A percentile compares a stretch with the other conserved stretches of the same genome.
Evolutionary conservation across 129 eudicot genomes (phyloP).

Genomic region (Artemisia tridentata): DNA sequence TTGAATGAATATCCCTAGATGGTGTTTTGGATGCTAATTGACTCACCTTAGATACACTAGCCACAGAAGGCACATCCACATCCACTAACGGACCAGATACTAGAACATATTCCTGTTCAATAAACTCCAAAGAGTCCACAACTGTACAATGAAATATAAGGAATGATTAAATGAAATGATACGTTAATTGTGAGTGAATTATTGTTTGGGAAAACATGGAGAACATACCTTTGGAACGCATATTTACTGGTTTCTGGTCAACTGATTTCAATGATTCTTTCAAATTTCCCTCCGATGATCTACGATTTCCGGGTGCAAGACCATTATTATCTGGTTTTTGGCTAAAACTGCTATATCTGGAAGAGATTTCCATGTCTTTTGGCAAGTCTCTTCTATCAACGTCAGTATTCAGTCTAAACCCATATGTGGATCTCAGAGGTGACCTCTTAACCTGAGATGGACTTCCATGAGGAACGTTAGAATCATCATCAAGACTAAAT

Average conservation of each 20-base stretch:
- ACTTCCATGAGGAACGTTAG: conserved; percentile 60
- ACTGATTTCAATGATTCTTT: conserved; percentile 40
- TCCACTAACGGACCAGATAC: conserved; percentile 73
- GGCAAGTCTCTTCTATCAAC: conserved; percentile 32
- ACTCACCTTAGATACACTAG: conserved; percentile 47
- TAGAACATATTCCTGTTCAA: conserved; percentile 86
- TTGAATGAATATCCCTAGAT: conserved; percentile 35
- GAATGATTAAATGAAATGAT: neutral
- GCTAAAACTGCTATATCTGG: conserved; percentile 35
- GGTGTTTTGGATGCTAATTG: conserved; percentile 41
- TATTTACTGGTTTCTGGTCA: conserved; percentile 43
- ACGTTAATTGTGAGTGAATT: neutral
- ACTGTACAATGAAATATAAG: conserved; percentile 33
- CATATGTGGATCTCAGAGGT: conserved; percentile 58
- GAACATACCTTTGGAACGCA: conserved; percentile 52
- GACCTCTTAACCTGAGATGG: conserved; percentile 44
- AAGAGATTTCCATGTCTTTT: conserved; percentile 44
- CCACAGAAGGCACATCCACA: conserved; percentile 59
- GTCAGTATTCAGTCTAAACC: conserved; percentile 56
- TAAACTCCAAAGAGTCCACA: conserved; percentile 62
- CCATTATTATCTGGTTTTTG: conserved; percentile 42
- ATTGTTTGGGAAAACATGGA: neutral
- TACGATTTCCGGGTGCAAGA: conserved; percentile 38
- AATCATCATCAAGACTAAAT: conserved; percentile 73
- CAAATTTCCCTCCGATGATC: conserved; percentile 55